Base-by-base conservation (phyloP, 2,329 filamentous ascomycete species). In the Diplocarpon rosae region DNA sequence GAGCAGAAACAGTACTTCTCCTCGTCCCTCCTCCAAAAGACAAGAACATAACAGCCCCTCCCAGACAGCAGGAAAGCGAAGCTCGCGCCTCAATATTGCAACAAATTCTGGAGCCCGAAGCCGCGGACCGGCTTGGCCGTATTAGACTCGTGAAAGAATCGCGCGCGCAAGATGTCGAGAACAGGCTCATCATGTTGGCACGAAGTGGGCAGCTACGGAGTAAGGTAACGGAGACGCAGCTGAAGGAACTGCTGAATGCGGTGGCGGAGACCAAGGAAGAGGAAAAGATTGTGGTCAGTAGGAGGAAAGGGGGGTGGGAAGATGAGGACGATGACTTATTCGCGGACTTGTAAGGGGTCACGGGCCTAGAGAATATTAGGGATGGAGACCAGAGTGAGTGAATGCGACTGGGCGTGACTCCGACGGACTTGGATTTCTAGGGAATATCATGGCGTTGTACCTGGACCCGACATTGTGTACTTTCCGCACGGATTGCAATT, bases 141-240 rank as follows among this genome's bases (percentile, higher is more conserved):
- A 96, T 98, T 68, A 83, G 90, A 29, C 80, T 98, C 49, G 92
- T 98, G 61, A 96, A 96, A 68, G 87, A 89, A 63, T 81, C 83
- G 56, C 85, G 92, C 59, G 92, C 92, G 30, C 76, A 75, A 50
- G 88, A 95, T 59, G 78, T 98, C 46, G 92, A 98, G 70, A 89
- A 93, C 72, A 70, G 90, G 40, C 76, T 98, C 45, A 89, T 98
- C 65, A 88, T 83, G 79, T 76, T 98, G 46, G 90, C 92, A 47
- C 79, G 88, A 59, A 77, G 81, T 17, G 89, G 90, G 17, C 92
- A 96, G 70, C 71, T 98, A 57, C 73, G 86, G 43, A 69, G 78
- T 50, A 93, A 95, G 64, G 87, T 98, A 37, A 90, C 84, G 1
- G 92, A 98, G 66, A 80, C 82, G 39, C 89, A 96, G 69, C 72